These are phyloP conservation scores for Apophysomyces variabilis DNA, from an alignment of 371 early-diverging fungal species.

Conservation along the genomic window DNA sequence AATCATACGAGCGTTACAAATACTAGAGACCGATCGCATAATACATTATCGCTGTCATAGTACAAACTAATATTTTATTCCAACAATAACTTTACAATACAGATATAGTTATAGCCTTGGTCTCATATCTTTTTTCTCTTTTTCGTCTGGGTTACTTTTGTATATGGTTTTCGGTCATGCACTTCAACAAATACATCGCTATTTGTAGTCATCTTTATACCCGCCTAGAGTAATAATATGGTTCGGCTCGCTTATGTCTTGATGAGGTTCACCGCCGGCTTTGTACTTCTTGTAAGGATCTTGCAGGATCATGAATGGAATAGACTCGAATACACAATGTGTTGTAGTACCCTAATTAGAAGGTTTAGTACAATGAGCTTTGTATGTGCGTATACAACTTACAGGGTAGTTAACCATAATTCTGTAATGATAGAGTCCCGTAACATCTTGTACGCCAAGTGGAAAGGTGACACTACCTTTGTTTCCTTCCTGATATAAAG, in stretches of 20 bases:
- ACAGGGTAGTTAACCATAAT: conserved; percentile 39
- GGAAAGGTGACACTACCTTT: conserved; percentile 25
- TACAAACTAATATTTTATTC: too few relatives aligned
- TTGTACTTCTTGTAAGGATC: conserved; percentile 22
- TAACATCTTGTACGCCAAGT: conserved; percentile 25
- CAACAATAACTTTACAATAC: too few relatives aligned
- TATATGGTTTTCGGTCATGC: too few relatives aligned
- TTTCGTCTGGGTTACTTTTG: too few relatives aligned
- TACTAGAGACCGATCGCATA: too few relatives aligned
- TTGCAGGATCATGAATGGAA: conserved; percentile 34
- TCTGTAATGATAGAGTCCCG: conserved; percentile 34
- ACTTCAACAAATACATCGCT: background rate
- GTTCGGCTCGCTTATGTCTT: background rate
- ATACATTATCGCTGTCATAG: too few relatives aligned
- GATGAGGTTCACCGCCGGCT: conserved; percentile 15
- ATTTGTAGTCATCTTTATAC: background rate
- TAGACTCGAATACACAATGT: conserved; percentile 35
- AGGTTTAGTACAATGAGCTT: background rate
- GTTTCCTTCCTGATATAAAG: conserved; percentile 28
- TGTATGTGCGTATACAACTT: conserved; percentile 2
- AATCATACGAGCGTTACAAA: too few relatives aligned
- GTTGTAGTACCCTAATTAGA: conserved; percentile 21
- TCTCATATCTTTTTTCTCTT: too few relatives aligned
- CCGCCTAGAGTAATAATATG: background rate
- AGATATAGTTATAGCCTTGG: too few relatives aligned